A percentile compares a stretch with the other conserved stretches of the same genome.
These are phyloP conservation scores for Cyberlindnera euphorbiiphila DNA, from an alignment of 805 yeast genomes.

Conservation along the genomic window DNA sequence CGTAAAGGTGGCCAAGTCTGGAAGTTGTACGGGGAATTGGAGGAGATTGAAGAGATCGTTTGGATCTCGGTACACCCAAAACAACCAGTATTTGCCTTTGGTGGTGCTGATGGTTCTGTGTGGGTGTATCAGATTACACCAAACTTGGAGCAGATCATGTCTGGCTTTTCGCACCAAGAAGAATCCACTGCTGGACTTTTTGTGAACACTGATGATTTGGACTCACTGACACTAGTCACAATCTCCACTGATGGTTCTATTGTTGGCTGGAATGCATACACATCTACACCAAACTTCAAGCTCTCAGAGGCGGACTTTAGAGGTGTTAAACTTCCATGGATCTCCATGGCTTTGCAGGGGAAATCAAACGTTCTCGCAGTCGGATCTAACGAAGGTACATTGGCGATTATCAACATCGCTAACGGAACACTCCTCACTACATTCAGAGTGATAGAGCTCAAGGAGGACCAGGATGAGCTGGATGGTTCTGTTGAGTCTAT, in stretches of 20 bases:
- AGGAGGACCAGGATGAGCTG: slow-evolving; percentile 51
- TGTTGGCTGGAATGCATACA: slow-evolving; percentile 86
- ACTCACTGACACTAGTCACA: slow-evolving; percentile 63
- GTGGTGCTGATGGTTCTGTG: slow-evolving; percentile 88
- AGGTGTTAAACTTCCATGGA: slow-evolving; percentile 87
- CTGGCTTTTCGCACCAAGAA: slow-evolving; percentile 74
- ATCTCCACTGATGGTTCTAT: slow-evolving; percentile 82
- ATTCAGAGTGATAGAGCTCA: slow-evolving; percentile 60
- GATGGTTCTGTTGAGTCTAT: slow-evolving; percentile 78
- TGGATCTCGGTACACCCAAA: slow-evolving; percentile 82
- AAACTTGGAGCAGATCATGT: slow-evolving; percentile 63
- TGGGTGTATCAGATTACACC: slow-evolving; percentile 81
- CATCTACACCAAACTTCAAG: slow-evolving; percentile 66
- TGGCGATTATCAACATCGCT: slow-evolving; percentile 72
- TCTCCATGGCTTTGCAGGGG: slow-evolving; percentile 52
- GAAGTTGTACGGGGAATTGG: slow-evolving; percentile 64
- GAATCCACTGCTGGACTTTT: slow-evolving; percentile 82
- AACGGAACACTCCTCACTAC: slow-evolving; percentile 66
- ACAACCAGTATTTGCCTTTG: slow-evolving; percentile 82
- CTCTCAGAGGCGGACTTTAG: slow-evolving; percentile 62
- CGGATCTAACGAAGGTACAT: slow-evolving; percentile 85
- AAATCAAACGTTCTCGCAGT: slow-evolving; percentile 58
- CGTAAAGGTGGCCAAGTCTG: slow-evolving; percentile 79
- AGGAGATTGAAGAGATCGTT: slow-evolving; percentile 86
- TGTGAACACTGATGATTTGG: slow-evolving; percentile 54